Evolutionary conservation across 306 rosid species (phyloP).

Genomic region (Coriaria nepalensis): DNA sequence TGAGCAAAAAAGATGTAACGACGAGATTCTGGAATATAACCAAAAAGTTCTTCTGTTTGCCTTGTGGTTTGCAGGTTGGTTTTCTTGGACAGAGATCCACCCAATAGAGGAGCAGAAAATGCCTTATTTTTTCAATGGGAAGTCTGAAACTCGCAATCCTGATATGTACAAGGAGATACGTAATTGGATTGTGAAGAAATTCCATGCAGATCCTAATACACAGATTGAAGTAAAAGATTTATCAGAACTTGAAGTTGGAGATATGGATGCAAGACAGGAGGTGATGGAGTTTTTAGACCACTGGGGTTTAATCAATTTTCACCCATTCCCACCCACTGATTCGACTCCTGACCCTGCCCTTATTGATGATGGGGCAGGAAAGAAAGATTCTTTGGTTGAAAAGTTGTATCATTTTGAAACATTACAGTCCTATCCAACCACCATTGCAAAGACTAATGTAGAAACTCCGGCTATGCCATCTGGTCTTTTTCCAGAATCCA

Average conservation of each 20-base stretch:
- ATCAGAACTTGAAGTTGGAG: constrained; percentile 65
- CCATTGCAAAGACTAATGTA: constrained; percentile 37
- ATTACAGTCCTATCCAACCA: constrained; percentile 28
- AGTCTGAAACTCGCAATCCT: constrained; percentile 48
- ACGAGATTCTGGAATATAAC: too few relatives aligned
- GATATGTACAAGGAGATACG: constrained; percentile 60
- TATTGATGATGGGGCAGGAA: constrained; percentile 30
- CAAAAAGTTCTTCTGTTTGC: neutral
- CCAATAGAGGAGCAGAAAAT: constrained; percentile 57
- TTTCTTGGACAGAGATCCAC: constrained; percentile 60
- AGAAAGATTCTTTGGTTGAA: constrained; percentile 38
- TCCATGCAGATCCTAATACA: constrained; percentile 39
- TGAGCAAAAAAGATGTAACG: neutral
- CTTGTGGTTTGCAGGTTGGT: constrained; percentile 65
- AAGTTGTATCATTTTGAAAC: constrained; percentile 71
- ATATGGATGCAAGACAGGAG: constrained; percentile 63
- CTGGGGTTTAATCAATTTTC: constrained; percentile 94
- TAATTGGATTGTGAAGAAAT: constrained; percentile 63
- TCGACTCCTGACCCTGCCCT: constrained; percentile 25
- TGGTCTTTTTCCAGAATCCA: constrained; percentile 65
- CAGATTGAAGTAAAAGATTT: constrained; percentile 58
- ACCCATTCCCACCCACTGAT: constrained; percentile 49
- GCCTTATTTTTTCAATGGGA: constrained; percentile 64
- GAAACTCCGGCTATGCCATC: constrained; percentile 39
- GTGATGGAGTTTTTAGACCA: constrained; percentile 73